Conservation (phyloP, 2,329 filamentous ascomycete genomes). For the Coleophoma cylindrospora region DNA sequence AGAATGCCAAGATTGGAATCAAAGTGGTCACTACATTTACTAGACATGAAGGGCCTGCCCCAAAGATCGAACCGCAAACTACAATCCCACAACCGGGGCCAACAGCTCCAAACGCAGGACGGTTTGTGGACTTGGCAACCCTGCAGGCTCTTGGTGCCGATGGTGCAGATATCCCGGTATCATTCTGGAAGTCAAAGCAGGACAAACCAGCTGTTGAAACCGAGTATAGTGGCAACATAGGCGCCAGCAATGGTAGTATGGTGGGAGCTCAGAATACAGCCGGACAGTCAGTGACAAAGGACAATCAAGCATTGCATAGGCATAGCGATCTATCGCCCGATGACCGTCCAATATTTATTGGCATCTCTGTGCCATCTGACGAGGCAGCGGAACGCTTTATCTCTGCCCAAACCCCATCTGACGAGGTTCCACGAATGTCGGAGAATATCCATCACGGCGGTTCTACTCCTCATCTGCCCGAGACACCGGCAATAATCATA, state of each 20-base stretch:
- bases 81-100: constrained; percentile 1
- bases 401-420: constrained; percentile 40
- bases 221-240: not conserved
- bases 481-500: constrained; percentile 46
- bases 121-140: constrained; percentile 49
- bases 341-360: constrained; percentile 69
- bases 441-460: constrained; percentile 16
- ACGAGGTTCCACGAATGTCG: constrained; percentile 18
- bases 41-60: constrained; percentile 35
- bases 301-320: constrained; percentile 1
- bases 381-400: constrained; percentile 38
- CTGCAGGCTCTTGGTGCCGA: constrained; percentile 50
- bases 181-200: constrained; percentile 25
- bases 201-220: constrained; percentile 11
- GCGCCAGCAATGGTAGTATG: not conserved
- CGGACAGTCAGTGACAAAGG: not conserved
- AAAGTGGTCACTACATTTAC: constrained; percentile 67
- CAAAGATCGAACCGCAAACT: constrained; percentile 32
- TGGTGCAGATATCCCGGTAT: constrained; percentile 9
- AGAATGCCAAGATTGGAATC: constrained; percentile 59
- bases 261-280: not conserved
- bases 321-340: constrained; percentile 55
- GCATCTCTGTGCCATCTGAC: constrained; percentile 59
- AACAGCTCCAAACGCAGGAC: constrained; percentile 11
- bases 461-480: constrained; percentile 13